Base-by-base conservation (phyloP, 2,329 filamentous ascomycete species). In the Aspergillus sp. region DNA sequence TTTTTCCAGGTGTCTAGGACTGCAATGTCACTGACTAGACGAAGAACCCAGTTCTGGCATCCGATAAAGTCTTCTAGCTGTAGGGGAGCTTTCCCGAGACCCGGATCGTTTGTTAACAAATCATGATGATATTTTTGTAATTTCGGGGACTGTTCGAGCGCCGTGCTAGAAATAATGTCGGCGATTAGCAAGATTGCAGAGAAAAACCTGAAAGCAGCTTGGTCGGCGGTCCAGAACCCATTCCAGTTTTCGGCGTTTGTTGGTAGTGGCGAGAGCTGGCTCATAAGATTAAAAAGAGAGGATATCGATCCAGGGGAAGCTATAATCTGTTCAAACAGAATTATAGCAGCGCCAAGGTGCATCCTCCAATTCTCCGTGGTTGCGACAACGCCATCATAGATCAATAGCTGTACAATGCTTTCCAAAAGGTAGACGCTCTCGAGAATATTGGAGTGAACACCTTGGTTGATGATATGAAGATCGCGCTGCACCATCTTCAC, bases 1-100 rank as follows among this genome's bases (percentile, higher is more conserved):
- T 79, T 79, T 70, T 86, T 87, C 80, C 82, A 85, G 1, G 79
- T 75, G 51, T 83, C 79, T 6, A 88, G 74, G 0, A 76, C 68
- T 13, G 83, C 75, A 47, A 85, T 80, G 19, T 84, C 79, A 12
- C 79, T 80, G 44, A 88, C 77, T n/a, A 79, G 72, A 46, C 82
- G 70, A 46, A 87, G 63, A 1, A 80, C 79, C 82, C 83, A 84
- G 67, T 86, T 87, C 45, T 83, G 74, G 58, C 83, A 77, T 2
- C 85, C 85, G 41, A 83, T 70, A 49, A 84, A 80, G 33, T 81
- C 77, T 49, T 82, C 79, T 54, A 86, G 74, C 20, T 51, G 74
- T 73, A 44, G 13, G 22, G 30, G 22, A 19, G 44, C 12, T 20
- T 30, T 24, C 20, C n/a, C 24, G 6, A 7, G 17, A 20, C 40